Evolutionary conservation across 805 yeast species (phyloP).

Genomic region (Zygoascus flipseniorum): DNA sequence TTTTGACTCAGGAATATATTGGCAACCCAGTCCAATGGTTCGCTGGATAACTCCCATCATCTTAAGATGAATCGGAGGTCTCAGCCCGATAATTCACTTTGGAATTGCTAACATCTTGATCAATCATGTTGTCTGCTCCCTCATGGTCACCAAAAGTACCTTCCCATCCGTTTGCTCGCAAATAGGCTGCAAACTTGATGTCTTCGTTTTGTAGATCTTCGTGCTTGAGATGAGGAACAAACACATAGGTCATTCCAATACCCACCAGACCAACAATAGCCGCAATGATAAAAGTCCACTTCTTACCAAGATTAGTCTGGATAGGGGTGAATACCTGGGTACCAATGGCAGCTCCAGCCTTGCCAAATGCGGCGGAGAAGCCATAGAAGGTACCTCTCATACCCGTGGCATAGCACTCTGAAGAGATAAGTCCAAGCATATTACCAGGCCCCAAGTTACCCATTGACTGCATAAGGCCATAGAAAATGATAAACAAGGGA

Average conservation of each 20-base stretch:
- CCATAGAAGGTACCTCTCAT: conserved; percentile 73
- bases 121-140: not conserved
- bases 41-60: too few species aligned
- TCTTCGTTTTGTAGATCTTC: conserved; percentile 65
- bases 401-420: conserved; percentile 68
- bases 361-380: conserved; percentile 69
- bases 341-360: conserved; percentile 80
- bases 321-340: conserved; percentile 66
- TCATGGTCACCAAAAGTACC: conserved; percentile 33
- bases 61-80: too few species aligned
- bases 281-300: conserved; percentile 74
- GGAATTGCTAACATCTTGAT: not conserved
- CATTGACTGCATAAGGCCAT: conserved; percentile 59
- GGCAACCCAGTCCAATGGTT: too few species aligned
- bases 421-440: conserved; percentile 56
- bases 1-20: too few species aligned
- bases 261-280: conserved; percentile 66
- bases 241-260: conserved; percentile 47
- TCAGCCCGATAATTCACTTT: too few species aligned
- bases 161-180: conserved; percentile 50
- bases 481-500: conserved; percentile 59
- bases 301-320: conserved; percentile 51
- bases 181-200: conserved; percentile 49
- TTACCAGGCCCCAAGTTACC: conserved; percentile 80
- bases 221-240: conserved; percentile 60